Conservation (phyloP, 768 basidiomycete genomes). For the Russula foetens region DNA sequence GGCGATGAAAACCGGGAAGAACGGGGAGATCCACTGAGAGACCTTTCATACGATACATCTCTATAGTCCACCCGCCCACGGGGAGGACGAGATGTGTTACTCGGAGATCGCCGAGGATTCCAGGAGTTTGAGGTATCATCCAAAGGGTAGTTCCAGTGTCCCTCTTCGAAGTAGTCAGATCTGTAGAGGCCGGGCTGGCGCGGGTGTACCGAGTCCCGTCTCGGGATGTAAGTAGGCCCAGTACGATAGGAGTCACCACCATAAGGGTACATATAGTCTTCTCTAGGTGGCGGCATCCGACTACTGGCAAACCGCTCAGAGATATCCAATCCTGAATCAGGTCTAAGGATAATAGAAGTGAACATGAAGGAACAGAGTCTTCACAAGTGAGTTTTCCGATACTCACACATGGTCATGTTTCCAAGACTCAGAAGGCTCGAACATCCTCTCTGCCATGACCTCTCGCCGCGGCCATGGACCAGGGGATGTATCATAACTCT, state of each 20-base stretch:
- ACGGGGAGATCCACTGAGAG: conserved; percentile 12
- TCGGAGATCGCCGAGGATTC: conserved; percentile 8
- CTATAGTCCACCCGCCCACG: conserved; percentile 14
- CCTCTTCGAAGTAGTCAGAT: conserved; percentile 34
- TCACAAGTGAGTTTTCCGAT: not conserved
- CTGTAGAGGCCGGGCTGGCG: conserved; percentile 42
- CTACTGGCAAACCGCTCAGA: conserved; percentile 14
- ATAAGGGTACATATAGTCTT: conserved; percentile 30
- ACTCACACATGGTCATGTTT: conserved; percentile 14
- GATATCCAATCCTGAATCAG: conserved; percentile 2
- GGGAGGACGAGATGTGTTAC: conserved; percentile 6
- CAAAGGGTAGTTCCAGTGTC: conserved; percentile 28
- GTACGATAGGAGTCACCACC: conserved; percentile 47
- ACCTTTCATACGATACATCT: conserved; percentile 13
- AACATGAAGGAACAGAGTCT: conserved; percentile 1
- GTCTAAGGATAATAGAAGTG: conserved; percentile 7
- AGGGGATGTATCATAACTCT: conserved; percentile 22
- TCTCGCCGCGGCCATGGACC: conserved; percentile 28
- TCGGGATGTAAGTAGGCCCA: conserved; percentile 28
- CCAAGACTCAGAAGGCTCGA: conserved; percentile 70
- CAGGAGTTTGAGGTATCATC: conserved; percentile 22
- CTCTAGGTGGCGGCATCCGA: conserved; percentile 17
- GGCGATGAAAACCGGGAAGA: conserved; percentile 19
- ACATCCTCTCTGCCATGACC: conserved; percentile 43
- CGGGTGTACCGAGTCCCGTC: conserved; percentile 32